phyloP scores from a whole-genome alignment of 208 protist genomes.

The Acanthamoeba lenticulata region DNA sequence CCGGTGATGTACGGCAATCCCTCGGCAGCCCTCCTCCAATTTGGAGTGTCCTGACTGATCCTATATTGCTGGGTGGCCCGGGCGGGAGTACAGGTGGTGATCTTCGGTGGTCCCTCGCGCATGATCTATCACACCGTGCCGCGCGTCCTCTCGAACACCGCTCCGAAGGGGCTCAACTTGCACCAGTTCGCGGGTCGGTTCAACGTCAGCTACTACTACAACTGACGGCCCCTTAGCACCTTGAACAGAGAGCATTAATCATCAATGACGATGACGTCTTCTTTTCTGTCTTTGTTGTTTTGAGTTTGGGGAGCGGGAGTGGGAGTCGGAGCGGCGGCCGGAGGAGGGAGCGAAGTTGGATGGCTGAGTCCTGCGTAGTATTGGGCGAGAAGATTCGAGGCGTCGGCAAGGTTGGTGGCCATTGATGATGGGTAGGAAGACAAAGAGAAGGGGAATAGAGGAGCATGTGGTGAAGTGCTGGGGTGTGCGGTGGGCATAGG shows the following conservation, averaged over 20 bases:
- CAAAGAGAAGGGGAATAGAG: background rate
- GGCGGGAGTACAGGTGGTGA: background rate
- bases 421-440: background rate
- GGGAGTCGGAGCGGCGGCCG: no score
- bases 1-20: background rate
- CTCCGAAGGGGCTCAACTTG: slow-evolving; percentile 1
- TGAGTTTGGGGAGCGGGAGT: no score
- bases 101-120: slow-evolving; percentile 19
- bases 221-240: no score
- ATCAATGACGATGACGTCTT: no score
- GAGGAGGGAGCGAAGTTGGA: no score
- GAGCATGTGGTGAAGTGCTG: no score
- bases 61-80: background rate
- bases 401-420: background rate
- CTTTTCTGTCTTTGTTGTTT: no score
- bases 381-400: background rate
- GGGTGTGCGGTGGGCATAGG: no score
- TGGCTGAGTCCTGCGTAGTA: no score
- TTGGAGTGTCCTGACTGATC: background rate
- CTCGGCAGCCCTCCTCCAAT: background rate
- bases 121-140: slow-evolving; percentile 58
- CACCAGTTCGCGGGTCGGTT: slow-evolving; percentile 19
- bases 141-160: slow-evolving; percentile 6
- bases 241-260: no score
- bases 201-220: slow-evolving; percentile 62